Base-by-base conservation (phyloP, 2,329 filamentous ascomycete species). In the Pseudogymnoascus sp. region DNA sequence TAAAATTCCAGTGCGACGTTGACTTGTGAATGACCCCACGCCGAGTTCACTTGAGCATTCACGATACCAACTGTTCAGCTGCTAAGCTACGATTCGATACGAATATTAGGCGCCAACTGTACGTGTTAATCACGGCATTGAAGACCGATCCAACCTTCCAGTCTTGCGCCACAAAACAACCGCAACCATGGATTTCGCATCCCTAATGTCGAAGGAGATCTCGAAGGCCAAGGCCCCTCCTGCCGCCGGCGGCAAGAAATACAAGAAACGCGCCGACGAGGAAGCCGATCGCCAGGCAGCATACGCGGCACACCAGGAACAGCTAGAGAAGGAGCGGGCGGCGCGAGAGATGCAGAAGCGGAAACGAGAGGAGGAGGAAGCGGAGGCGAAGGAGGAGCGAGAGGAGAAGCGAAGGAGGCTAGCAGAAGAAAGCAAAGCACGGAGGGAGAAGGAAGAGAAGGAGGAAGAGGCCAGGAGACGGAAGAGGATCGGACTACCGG, bases 201-300 rank as follows among this genome's bases (percentile, higher is more conserved):
- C 91, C 35, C 79, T 99, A 57, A 96, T 99, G 90, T 86, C 89
- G 70, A 89, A 91, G 71, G 91, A 96, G 75, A 94, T 99, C 70
- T 85, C 89, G 69, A 95, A 94, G 74, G 81, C 87, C 67, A 90
- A 90, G 74, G 64, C 68, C 62, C 61, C 71, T 43, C 60, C 67
- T 37, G 39, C 63, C 5, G 67, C 69, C 54, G 60, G 76, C 14
- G 69, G 74, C 38, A 87, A 88, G 69, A 96, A 96, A 74, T 97
- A 91, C 73, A 76, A 90, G 65, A 91, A 90, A 68, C 90, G 91
- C 66, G 86, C 88, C 66, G 93, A 99, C 66, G 73, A 91, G 67
- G 94, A 99, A 79, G 88, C 89, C 60, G 85, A 89, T 69, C 87
- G 94, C 60, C 79, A 89, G 70, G 87, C 86, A 38, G 84, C 86